These are phyloP conservation scores for Citrus medica DNA, from an alignment of 345 rosid species.

Conservation along the genomic window DNA sequence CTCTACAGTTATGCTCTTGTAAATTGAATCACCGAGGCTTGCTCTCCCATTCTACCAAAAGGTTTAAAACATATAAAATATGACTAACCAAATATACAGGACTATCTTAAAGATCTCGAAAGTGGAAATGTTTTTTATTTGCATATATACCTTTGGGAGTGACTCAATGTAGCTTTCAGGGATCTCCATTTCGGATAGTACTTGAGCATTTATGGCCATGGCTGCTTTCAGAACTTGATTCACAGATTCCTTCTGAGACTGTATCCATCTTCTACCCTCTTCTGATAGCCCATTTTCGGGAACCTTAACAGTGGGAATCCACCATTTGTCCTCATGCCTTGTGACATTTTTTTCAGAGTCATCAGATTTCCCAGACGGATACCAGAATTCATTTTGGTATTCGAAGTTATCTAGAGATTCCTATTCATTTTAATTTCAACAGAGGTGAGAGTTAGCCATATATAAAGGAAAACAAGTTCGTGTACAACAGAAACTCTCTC, in stretches of 20 bases:
- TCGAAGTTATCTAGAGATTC: conserved; percentile 67
- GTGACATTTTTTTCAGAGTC: conserved; percentile 51
- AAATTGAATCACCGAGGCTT: conserved; percentile 88
- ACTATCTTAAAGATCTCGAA: not conserved
- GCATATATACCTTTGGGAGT: conserved; percentile 73
- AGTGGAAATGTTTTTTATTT: not conserved
- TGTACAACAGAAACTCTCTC: not conserved
- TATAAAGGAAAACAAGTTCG: not conserved
- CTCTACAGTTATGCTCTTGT: conserved; percentile 84
- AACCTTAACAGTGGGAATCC: conserved; percentile 86
- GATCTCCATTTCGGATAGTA: conserved; percentile 81
- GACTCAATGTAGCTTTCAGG: conserved; percentile 89
- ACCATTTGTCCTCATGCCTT: conserved; percentile 81
- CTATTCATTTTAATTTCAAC: conserved; percentile 35
- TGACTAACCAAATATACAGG: not conserved
- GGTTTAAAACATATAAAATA: not conserved
- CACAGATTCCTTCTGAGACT: conserved; percentile 86
- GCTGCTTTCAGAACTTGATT: conserved; percentile 95
- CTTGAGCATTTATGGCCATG: conserved; percentile 93
- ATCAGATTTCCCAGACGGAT: conserved; percentile 50
- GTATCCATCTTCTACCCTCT: conserved; percentile 55
- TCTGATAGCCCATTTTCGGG: conserved; percentile 72
- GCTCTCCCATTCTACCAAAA: conserved; percentile 70
- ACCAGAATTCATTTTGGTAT: conserved; percentile 78
- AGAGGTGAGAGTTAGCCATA: not conserved